Percentiles rank a stretch among this genome's conserved stretches.
Conservation (phyloP, 2,329 filamentous ascomycete species). For the Penicillium nordicum region DNA sequence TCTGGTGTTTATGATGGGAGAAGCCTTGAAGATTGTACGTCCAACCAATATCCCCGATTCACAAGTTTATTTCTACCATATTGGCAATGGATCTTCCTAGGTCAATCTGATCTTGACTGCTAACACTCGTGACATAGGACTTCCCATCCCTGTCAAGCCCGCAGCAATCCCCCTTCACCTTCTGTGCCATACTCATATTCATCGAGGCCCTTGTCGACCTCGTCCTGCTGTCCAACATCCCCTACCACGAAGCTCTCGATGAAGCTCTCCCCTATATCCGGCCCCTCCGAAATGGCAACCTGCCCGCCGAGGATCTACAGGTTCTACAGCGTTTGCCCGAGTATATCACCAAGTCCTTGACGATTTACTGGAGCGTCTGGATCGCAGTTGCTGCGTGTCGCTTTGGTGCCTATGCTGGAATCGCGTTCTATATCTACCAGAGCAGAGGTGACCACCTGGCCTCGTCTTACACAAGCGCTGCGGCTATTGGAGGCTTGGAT, state of each 20-base stretch:
- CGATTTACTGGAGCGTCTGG: conserved; percentile 41
- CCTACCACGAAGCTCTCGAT: conserved; percentile 65
- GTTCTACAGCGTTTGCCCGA: conserved; percentile 20
- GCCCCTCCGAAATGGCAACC: conserved; percentile 23
- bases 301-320: conserved; percentile 23
- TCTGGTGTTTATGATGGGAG: conserved; percentile 75
- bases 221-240: conserved; percentile 54
- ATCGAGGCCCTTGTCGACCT: conserved; percentile 64
- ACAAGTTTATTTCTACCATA: neutral
- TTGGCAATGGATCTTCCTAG: neutral
- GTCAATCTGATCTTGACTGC: neutral
- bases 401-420: conserved; percentile 36
- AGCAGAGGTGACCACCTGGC: conserved; percentile 21
- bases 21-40: conserved; percentile 74
- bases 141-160: conserved; percentile 65
- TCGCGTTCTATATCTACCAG: conserved; percentile 40
- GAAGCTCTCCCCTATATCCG: conserved; percentile 48
- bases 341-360: conserved; percentile 25
- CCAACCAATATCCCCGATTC: neutral
- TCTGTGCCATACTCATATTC: conserved; percentile 67
- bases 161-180: conserved; percentile 61
- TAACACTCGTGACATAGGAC: conserved; percentile 27
- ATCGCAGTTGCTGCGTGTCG: conserved; percentile 34
- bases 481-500: conserved; percentile 50
- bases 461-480: conserved; percentile 19